Evolutionary conservation across 352 stramenopile genomes (phyloP).

Genomic region (Peronospora belbahrii): DNA sequence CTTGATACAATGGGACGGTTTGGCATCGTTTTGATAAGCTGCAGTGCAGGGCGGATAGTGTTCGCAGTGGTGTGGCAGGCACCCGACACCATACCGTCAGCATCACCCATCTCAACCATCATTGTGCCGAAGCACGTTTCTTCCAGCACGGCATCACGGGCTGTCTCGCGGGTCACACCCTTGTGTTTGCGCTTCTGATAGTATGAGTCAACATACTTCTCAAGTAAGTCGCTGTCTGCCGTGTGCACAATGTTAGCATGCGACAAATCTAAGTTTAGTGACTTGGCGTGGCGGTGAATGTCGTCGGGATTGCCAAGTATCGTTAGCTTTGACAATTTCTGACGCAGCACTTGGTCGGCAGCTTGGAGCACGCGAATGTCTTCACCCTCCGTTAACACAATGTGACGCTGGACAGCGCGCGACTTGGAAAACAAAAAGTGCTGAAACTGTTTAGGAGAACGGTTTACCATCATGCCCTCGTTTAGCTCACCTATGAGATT

Average conservation of each 20-base stretch:
- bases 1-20: constrained; percentile 70
- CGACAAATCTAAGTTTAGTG: constrained; percentile 54
- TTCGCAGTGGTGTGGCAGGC: constrained; percentile 80
- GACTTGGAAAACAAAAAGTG: constrained; percentile 82
- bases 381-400: constrained; percentile 78
- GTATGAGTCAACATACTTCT: constrained; percentile 53
- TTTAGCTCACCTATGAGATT: constrained; percentile 58
- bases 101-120: constrained; percentile 76
- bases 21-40: constrained; percentile 80
- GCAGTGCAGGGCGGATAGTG: constrained; percentile 82
- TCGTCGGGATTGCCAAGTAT: constrained; percentile 73
- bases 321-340: constrained; percentile 60
- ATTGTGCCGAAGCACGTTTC: constrained; percentile 82
- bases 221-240: constrained; percentile 33
- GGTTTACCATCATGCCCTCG: constrained; percentile 49
- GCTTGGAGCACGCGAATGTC: constrained; percentile 78
- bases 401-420: constrained; percentile 57
- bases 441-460: constrained; percentile 79
- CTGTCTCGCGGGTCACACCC: constrained; percentile 49
- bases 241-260: constrained; percentile 55
- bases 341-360: constrained; percentile 60
- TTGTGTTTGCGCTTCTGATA: constrained; percentile 84
- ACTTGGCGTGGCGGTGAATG: constrained; percentile 59
- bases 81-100: constrained; percentile 82
- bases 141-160: constrained; percentile 50